Percentiles rank a stretch among this genome's conserved stretches.
phyloP scores from a whole-genome alignment of 495 filamentous ascomycete genomes.

The Schizothecium vesticola region DNA sequence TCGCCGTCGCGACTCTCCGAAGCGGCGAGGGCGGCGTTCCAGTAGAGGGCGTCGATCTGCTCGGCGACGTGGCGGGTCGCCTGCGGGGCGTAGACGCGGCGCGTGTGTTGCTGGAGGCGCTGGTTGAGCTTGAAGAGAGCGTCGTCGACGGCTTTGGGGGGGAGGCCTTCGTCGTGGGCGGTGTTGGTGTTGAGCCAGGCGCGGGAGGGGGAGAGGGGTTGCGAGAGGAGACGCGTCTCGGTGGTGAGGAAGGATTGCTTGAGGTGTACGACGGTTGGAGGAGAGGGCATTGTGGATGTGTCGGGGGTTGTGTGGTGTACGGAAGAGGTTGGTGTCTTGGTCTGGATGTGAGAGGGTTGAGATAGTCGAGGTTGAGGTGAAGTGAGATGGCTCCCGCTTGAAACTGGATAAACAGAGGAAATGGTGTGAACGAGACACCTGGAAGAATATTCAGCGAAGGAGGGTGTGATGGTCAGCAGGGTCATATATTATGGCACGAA shows the following conservation, averaged over 20 bases:
- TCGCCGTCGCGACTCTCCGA: slow-evolving; percentile 42
- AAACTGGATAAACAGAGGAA: neutral
- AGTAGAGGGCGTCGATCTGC: slow-evolving; percentile 73
- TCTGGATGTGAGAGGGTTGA: neutral
- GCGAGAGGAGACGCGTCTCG: slow-evolving; percentile 58
- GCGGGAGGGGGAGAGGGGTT: slow-evolving; percentile 49
- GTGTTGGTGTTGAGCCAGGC: slow-evolving; percentile 49
- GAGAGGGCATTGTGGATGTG: slow-evolving; percentile 9
- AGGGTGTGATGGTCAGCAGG: neutral
- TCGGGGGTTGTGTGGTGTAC: too few species aligned
- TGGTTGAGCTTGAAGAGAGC: slow-evolving; percentile 55
- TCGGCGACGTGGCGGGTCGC: slow-evolving; percentile 74
- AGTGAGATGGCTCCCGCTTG: neutral
- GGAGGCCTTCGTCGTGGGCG: slow-evolving; percentile 47
- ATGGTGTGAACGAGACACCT: neutral
- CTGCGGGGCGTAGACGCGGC: slow-evolving; percentile 66
- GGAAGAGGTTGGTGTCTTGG: neutral
- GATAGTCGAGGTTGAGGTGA: neutral
- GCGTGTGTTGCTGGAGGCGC: slow-evolving; percentile 62
- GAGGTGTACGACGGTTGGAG: slow-evolving; percentile 52
- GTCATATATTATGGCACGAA: neutral
- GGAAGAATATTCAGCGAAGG: neutral
- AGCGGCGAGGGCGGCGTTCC: slow-evolving; percentile 42
- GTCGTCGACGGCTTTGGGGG: slow-evolving; percentile 46
- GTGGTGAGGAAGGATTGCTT: slow-evolving; percentile 60